Conservation (phyloP, 2,329 filamentous ascomycete genomes). For the Pleomassaria siparia region DNA sequence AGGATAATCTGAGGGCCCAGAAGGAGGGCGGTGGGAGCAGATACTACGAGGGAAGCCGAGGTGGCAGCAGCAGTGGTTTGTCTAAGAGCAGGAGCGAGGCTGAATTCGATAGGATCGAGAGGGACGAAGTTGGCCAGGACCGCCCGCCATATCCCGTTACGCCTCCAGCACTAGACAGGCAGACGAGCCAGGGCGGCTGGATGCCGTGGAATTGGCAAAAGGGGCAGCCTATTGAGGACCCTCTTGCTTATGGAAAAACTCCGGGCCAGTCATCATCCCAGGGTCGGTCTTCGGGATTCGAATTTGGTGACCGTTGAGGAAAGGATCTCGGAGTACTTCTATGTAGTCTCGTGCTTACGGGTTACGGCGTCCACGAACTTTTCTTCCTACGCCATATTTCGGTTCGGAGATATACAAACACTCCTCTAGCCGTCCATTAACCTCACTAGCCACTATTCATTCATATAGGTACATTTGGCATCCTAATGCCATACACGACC, state of each 20-base stretch:
- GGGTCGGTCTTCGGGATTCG: slow-evolving; percentile 33
- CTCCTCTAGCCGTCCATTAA: background rate
- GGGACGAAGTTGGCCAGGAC: slow-evolving; percentile 61
- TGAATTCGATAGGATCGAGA: slow-evolving; percentile 87
- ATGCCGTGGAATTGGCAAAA: slow-evolving; percentile 54
- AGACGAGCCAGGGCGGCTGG: slow-evolving; percentile 46
- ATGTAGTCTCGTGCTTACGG: slow-evolving; percentile 10
- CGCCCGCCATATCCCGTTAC: slow-evolving; percentile 42
- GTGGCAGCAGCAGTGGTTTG: slow-evolving; percentile 49
- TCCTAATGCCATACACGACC: background rate
- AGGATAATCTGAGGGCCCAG: slow-evolving; percentile 56
- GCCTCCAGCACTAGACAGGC: slow-evolving; percentile 32
- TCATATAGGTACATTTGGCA: slow-evolving; percentile 1
- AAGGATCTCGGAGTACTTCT: background rate
- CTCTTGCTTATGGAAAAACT: slow-evolving; percentile 38
- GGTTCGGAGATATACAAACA: slow-evolving; percentile 14
- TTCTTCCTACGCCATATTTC: background rate
- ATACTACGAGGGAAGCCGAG: slow-evolving; percentile 51
- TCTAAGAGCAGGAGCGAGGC: slow-evolving; percentile 82
- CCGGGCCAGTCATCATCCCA: slow-evolving; percentile 18
- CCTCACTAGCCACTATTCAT: background rate
- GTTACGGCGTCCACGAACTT: no score
- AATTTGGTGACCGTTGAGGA: slow-evolving; percentile 35
- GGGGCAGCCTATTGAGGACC: slow-evolving; percentile 26
- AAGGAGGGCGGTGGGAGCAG: slow-evolving; percentile 45